These are phyloP conservation scores for Coniochaeta hoffmannii DNA, from an alignment of 2,329 filamentous ascomycete genomes.

Conservation along the genomic window DNA sequence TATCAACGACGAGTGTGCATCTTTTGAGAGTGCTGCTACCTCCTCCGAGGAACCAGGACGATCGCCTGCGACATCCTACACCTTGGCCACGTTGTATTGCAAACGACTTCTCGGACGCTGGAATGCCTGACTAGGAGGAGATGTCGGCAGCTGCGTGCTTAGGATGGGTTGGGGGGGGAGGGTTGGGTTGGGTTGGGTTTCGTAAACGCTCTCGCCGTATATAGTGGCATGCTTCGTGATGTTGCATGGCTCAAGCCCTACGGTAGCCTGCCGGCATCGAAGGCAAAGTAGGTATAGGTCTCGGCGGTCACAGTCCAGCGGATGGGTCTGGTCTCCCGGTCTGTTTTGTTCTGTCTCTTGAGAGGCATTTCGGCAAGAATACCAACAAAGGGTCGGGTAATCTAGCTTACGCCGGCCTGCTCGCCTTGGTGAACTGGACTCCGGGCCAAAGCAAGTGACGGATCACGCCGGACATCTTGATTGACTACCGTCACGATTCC, in stretches of 20 bases:
- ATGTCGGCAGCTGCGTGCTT: neutral
- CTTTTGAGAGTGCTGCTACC: neutral
- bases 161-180: too few relatives aligned
- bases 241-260: neutral
- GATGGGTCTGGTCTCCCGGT: neutral
- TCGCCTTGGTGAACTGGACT: neutral
- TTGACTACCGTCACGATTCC: too few relatives aligned
- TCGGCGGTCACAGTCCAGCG: neutral
- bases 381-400: neutral
- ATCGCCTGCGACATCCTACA: neutral
- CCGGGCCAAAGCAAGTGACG: neutral
- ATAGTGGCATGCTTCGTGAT: slow-evolving; percentile 16
- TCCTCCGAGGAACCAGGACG: neutral
- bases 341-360: neutral
- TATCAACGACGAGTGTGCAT: neutral
- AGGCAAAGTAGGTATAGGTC: neutral
- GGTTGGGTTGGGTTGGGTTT: slow-evolving; percentile 3
- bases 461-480: neutral
- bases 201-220: slow-evolving; percentile 20
- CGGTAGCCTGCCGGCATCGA: neutral
- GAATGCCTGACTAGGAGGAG: neutral
- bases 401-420: neutral
- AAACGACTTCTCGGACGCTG: slow-evolving; percentile 5
- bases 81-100: slow-evolving; percentile 1
- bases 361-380: neutral